Evolutionary conservation across 2,329 filamentous ascomycete genomes (phyloP).

Genomic region (Phyllachora maydis): DNA sequence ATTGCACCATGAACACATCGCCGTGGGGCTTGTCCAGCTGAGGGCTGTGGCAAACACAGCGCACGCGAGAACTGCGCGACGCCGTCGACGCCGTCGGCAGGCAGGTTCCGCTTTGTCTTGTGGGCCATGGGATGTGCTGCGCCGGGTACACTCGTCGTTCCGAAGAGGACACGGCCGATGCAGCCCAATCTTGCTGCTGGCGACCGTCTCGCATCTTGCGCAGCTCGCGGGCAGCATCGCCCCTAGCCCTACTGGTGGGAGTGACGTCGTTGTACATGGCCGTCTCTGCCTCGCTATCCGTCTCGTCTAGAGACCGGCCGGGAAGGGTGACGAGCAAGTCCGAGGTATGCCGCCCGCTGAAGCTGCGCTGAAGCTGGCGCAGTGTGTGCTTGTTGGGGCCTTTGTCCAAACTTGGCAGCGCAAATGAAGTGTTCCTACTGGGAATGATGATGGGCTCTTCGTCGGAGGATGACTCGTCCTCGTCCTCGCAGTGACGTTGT

Average conservation of each 20-base stretch:
- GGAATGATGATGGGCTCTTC: conserved; percentile 46
- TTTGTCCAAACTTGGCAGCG: no score
- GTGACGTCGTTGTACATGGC: conserved; percentile 21
- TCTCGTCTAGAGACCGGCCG: conserved; percentile 13
- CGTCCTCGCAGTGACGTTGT: conserved; percentile 15
- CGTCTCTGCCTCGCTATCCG: conserved; percentile 38
- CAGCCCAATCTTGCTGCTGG: conserved; percentile 4
- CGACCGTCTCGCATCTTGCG: conserved; percentile 34
- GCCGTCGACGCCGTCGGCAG: conserved; percentile 22
- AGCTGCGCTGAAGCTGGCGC: no score
- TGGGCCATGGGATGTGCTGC: no score
- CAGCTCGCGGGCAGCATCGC: conserved; percentile 39
- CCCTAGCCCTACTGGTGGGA: conserved; percentile 10
- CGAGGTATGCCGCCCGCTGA: conserved; percentile 27
- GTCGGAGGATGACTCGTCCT: conserved; percentile 36
- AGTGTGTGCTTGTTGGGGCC: no score
- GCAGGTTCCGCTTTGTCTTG: conserved; percentile 26
- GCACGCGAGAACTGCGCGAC: conserved; percentile 20
- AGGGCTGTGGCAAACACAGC: conserved; percentile 33
- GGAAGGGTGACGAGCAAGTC: conserved; percentile 15
- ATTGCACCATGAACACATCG: conserved; percentile 39
- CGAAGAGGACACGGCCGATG: no score
- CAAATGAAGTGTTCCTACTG: conserved; percentile 37
- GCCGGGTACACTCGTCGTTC: no score
- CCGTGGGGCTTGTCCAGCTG: conserved; percentile 17